A percentile compares a stretch with the other conserved stretches of the same genome.
phyloP scores from a whole-genome alignment of 306 rosid genomes.

The Aeschynomene evenia region DNA sequence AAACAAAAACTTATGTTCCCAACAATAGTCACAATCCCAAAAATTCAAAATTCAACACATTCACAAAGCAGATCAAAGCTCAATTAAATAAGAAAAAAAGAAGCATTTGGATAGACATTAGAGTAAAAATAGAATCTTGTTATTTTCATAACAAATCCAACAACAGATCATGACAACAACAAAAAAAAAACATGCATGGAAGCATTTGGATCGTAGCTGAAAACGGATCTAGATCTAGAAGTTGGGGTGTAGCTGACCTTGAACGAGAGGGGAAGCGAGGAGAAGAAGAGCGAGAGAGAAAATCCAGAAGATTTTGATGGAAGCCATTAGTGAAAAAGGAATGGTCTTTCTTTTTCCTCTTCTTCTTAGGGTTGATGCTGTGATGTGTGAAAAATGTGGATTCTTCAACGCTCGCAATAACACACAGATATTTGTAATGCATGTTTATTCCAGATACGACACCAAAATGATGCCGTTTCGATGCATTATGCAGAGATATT shows the following conservation, averaged over 20 bases:
- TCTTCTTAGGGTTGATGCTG: not conserved
- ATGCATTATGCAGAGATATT: not conserved
- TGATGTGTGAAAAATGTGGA: not conserved
- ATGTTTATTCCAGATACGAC: not conserved
- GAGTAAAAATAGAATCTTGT: not conserved
- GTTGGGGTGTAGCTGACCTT: conserved; percentile 50
- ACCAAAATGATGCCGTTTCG: conserved; percentile 28
- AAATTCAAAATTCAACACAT: not conserved
- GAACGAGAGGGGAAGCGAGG: conserved; percentile 67
- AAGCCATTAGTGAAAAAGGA: conserved; percentile 41
- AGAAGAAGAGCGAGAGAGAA: conserved; percentile 67
- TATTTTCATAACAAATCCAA: not conserved
- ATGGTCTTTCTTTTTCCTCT: not conserved
- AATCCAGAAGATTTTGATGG: conserved; percentile 43
- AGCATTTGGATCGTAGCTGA: conserved; percentile 28
- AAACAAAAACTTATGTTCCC: not conserved
- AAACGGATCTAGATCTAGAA: conserved; percentile 59
- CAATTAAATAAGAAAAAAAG: not conserved
- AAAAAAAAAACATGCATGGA: no score
- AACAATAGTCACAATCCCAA: not conserved
- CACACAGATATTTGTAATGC: conserved; percentile 14
- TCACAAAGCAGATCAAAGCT: conserved; percentile 18
- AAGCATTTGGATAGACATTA: not conserved
- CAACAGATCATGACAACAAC: conserved; percentile 26
- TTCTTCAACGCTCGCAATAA: conserved; percentile 9